Evolutionary conservation across 345 rosid species (phyloP).

Genomic region (Erysimum cheiranthoides): DNA sequence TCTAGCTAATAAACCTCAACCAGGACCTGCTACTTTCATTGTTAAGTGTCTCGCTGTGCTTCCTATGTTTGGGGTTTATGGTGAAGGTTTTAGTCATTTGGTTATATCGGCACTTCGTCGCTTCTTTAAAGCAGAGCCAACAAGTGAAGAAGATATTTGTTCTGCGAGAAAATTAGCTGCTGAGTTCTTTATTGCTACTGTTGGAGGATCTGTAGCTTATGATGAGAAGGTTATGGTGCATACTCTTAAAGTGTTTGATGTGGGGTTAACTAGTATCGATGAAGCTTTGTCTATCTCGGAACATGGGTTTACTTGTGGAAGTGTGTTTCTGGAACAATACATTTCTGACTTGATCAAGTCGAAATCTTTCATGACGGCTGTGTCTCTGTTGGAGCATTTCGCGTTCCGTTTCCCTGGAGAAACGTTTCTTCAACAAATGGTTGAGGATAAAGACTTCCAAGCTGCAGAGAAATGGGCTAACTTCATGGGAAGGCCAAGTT

Average conservation of each 20-base stretch:
- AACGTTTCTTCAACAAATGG: slow-evolving; percentile 74
- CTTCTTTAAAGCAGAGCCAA: slow-evolving; percentile 51
- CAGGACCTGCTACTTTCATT: slow-evolving; percentile 77
- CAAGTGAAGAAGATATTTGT: slow-evolving; percentile 47
- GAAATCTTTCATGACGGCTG: slow-evolving; percentile 76
- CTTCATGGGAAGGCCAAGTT: slow-evolving; percentile 83
- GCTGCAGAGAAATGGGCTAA: slow-evolving; percentile 98
- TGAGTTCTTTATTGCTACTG: slow-evolving; percentile 58
- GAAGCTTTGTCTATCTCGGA: slow-evolving; percentile 51
- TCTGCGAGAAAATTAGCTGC: slow-evolving; percentile 70
- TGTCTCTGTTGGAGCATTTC: slow-evolving; percentile 77
- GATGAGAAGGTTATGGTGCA: slow-evolving; percentile 67
- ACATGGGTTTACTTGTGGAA: slow-evolving; percentile 46
- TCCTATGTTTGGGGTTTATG: slow-evolving; percentile 67
- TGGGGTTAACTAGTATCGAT: slow-evolving; percentile 60
- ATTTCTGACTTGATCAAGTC: slow-evolving; percentile 62
- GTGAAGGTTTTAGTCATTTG: slow-evolving; percentile 94
- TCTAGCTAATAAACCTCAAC: slow-evolving; percentile 67
- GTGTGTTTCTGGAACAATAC: slow-evolving; percentile 61
- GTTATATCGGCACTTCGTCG: slow-evolving; percentile 78
- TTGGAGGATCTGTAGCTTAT: slow-evolving; percentile 58
- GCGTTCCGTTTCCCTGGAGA: slow-evolving; percentile 75
- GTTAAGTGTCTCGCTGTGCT: slow-evolving; percentile 69
- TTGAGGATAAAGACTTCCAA: slow-evolving; percentile 67
- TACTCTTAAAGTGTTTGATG: slow-evolving; percentile 65